Base-by-base conservation (phyloP, 2,329 filamentous ascomycete species). In the Mollisiaceae sp. region DNA sequence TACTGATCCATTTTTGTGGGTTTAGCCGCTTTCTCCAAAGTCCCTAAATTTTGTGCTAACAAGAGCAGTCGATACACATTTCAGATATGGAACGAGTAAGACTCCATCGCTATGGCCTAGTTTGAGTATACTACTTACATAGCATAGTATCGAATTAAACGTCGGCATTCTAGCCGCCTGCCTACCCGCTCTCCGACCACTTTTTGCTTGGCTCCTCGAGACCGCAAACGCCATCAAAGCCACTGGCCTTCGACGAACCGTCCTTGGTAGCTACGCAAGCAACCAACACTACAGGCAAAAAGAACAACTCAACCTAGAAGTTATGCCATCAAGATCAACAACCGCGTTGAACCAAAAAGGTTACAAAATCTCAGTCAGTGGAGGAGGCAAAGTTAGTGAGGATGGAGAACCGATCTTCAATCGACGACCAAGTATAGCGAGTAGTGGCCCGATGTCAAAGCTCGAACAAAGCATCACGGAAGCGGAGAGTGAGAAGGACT, bases 141-240 rank as follows among this genome's bases (percentile, higher is more conserved):
- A 32, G 27, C 45, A 22, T 38, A 69, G 77, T 65, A 77, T 82
- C 56, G 80, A 83, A 67, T 74, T 82, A 18, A 79, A 78, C 41
- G 71, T 79, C 3, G 80, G 79, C 3, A 80, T 82, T 58, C 74
- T 81, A 2, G 80, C 81, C 1, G 79, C 78, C 8, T 81, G 77
- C 0, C 70, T 82, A 0, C 79, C 80, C 0, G 78, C 81, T 14
- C 75, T 83, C 15, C 75, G 78, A 35, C 80, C 79, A 1, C 70
- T 78, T 12, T 76, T 79, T 67, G 72, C 76, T 68, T 77, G 73
- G 68, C 67, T 74, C 24, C 75, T 80, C 35, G 74, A 76, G 11
- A 71, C 66, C 18, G 66, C 67, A 18, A 61, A 38, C 22, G 62
- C 55, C 4, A 52, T 67, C 39, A 64, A 62, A 15, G 32, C 36